phyloP scores from a whole-genome alignment of 2,329 filamentous ascomycete species.

The Aquanectria penicillioides region DNA sequence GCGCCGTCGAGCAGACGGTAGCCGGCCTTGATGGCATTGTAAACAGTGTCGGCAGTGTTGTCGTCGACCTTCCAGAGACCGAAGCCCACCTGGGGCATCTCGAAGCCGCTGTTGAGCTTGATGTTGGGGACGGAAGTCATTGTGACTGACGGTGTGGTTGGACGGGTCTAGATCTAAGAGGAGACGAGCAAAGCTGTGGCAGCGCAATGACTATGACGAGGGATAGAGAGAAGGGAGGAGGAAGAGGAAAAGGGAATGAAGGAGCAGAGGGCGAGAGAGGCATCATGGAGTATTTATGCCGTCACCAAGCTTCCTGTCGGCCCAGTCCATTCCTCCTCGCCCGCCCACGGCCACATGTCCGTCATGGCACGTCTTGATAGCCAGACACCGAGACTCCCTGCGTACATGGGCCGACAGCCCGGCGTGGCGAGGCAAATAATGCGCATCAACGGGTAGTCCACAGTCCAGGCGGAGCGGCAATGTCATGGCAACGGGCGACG shows the following conservation, averaged over 20 bases:
- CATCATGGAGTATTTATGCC: slow-evolving; percentile 25
- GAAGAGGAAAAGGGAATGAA: slow-evolving; percentile 11
- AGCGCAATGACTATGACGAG: slow-evolving; percentile 10
- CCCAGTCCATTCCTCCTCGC: neutral
- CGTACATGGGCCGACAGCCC: slow-evolving; percentile 14
- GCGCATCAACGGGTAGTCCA: neutral
- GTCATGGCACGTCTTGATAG: slow-evolving; percentile 32
- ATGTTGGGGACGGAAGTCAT: slow-evolving; percentile 56
- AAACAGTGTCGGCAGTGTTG: slow-evolving; percentile 78
- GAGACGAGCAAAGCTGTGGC: neutral
- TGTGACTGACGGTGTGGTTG: slow-evolving; percentile 38
- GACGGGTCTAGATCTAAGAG: slow-evolving; percentile 10
- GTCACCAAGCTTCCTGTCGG: neutral
- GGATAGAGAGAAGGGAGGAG: slow-evolving; percentile 9
- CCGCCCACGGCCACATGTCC: slow-evolving; percentile 23
- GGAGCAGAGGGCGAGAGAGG: neutral
- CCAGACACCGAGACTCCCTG: slow-evolving; percentile 26
- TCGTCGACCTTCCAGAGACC: slow-evolving; percentile 88
- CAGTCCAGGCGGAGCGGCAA: neutral
- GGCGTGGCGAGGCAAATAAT: neutral
- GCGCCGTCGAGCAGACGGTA: slow-evolving; percentile 71
- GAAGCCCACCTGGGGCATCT: slow-evolving; percentile 82
- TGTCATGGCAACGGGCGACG: slow-evolving; percentile 18
- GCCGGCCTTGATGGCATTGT: slow-evolving; percentile 75
- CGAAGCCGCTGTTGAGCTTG: slow-evolving; percentile 71